phyloP scores from a whole-genome alignment of 768 basidiomycete genomes.

The Rhizopogon rudus region DNA sequence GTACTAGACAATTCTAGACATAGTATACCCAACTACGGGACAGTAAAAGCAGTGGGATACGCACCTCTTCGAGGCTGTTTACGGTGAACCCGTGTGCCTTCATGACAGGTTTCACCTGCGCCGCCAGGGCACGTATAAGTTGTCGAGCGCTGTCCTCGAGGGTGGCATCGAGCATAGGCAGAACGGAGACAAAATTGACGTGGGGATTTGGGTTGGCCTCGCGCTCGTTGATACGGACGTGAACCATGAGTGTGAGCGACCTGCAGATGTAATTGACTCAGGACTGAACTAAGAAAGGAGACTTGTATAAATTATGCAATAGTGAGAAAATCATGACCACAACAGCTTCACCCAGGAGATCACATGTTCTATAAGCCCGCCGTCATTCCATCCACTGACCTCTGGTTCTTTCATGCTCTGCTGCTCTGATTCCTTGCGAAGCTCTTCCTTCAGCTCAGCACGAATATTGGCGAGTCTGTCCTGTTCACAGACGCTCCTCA shows the following conservation, averaged over 20 bases:
- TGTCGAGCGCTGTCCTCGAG: conserved; percentile 63
- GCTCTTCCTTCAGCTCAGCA: neutral
- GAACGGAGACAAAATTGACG: conserved; percentile 69
- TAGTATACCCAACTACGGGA: neutral
- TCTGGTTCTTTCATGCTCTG: neutral
- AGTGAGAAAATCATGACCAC: neutral
- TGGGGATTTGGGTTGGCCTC: conserved; percentile 71
- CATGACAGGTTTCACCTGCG: conserved; percentile 83
- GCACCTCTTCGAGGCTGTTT: conserved; percentile 80
- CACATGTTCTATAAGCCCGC: neutral
- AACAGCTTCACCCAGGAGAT: neutral
- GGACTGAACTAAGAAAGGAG: neutral
- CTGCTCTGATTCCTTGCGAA: neutral
- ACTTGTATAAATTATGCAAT: neutral
- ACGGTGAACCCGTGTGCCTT: conserved; percentile 70
- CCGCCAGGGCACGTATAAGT: conserved; percentile 72
- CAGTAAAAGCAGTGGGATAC: conserved; percentile 1
- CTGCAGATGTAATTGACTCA: too few relatives aligned
- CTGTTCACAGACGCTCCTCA: neutral
- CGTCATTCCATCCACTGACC: too few relatives aligned
- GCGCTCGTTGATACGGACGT: conserved; percentile 62
- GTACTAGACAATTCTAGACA: conserved; percentile 42
- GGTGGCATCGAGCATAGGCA: conserved; percentile 37
- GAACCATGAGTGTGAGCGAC: conserved; percentile 49
- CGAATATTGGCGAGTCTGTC: neutral